Conservation (phyloP, 2,329 filamentous ascomycete species). For the Aschersonia sp. region DNA sequence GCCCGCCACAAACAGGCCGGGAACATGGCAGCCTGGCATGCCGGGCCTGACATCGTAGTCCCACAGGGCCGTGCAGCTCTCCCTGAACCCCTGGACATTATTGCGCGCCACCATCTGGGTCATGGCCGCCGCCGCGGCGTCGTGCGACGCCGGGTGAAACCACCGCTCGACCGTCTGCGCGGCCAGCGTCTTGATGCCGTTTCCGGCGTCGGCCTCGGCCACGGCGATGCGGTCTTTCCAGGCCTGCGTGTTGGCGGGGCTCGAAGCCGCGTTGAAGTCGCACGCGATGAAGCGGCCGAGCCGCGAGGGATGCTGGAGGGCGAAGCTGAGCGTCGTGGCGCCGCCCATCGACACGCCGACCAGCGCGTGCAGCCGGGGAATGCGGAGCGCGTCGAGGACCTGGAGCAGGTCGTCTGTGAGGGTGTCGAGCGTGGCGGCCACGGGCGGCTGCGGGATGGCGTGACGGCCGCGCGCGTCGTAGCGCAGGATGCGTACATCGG, state of each 20-base stretch:
- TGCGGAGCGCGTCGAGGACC: slow-evolving; percentile 55
- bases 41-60: slow-evolving; percentile 50
- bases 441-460: slow-evolving; percentile 28
- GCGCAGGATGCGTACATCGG: slow-evolving; percentile 57
- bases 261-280: slow-evolving; percentile 64
- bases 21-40: slow-evolving; percentile 39
- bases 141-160: slow-evolving; percentile 50
- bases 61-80: slow-evolving; percentile 56
- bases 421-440: slow-evolving; percentile 44
- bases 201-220: slow-evolving; percentile 40
- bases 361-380: slow-evolving; percentile 49
- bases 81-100: slow-evolving; percentile 52
- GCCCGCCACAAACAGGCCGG: slow-evolving; percentile 57
- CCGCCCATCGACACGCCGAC: slow-evolving; percentile 74
- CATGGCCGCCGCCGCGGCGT: slow-evolving; percentile 34
- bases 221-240: slow-evolving; percentile 66
- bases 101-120: slow-evolving; percentile 57
- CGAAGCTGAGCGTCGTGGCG: slow-evolving; percentile 60
- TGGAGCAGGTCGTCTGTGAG: slow-evolving; percentile 53
- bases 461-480: slow-evolving; percentile 64
- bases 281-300: slow-evolving; percentile 53
- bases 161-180: slow-evolving; percentile 59
- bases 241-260: slow-evolving; percentile 58
- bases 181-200: slow-evolving; percentile 53
- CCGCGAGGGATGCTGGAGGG: slow-evolving; percentile 47